phyloP scores from a whole-genome alignment of 371 early-diverging fungal species.

The Rhizopus microsporus region DNA sequence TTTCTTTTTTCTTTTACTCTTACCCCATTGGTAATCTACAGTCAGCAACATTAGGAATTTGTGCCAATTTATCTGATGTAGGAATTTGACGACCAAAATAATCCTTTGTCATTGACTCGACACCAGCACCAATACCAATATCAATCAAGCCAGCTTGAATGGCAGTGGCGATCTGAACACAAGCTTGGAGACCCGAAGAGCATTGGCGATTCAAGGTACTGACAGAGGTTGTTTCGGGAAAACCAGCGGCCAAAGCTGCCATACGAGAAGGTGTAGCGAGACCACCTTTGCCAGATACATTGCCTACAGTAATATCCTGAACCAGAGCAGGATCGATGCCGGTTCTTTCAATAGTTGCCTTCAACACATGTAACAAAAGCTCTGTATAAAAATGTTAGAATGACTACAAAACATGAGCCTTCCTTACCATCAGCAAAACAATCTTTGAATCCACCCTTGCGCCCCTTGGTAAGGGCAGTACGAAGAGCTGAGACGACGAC shows the following conservation, averaged over 20 bases:
- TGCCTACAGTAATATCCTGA: constrained; percentile 96
- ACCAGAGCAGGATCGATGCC: constrained; percentile 89
- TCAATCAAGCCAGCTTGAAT: constrained; percentile 93
- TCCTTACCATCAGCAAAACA: constrained; percentile 67
- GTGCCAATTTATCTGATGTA: constrained; percentile 67
- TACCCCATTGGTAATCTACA: constrained; percentile 88
- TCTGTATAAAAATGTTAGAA: constrained; percentile 35
- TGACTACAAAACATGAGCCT: neutral
- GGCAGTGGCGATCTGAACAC: constrained; percentile 86
- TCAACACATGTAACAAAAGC: constrained; percentile 83
- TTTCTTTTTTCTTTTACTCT: constrained; percentile 10
- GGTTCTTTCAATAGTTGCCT: constrained; percentile 77
- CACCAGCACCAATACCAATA: constrained; percentile 97
- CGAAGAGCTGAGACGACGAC: constrained; percentile 89
- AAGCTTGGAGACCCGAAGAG: constrained; percentile 96
- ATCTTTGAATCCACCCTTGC: constrained; percentile 95
- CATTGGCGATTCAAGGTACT: constrained; percentile 97
- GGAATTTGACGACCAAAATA: constrained; percentile 72
- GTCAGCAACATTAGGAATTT: constrained; percentile 71
- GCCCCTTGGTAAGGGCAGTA: constrained; percentile 89
- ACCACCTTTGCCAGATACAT: constrained; percentile 90
- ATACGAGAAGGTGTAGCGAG: constrained; percentile 88
- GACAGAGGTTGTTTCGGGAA: constrained; percentile 85
- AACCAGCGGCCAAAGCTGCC: constrained; percentile 95
- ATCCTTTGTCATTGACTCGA: constrained; percentile 96